Evolutionary conservation across 768 basidiomycete genomes (phyloP).

Genomic region (Russula dissimulans): DNA sequence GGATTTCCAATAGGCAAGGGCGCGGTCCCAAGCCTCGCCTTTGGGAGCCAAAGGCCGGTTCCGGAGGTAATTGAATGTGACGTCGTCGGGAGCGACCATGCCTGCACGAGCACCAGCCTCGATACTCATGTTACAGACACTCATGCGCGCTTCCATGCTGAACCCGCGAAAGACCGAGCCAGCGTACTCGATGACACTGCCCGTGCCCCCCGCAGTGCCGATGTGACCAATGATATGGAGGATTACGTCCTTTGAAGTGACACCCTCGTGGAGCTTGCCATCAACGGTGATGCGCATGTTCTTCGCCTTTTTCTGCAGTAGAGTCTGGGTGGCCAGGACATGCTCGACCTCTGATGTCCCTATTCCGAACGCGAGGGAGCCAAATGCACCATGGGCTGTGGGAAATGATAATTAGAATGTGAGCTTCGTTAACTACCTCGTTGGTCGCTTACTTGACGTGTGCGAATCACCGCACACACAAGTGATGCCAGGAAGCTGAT

Average conservation of each 20-base stretch:
- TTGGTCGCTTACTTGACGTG: constrained; percentile 40
- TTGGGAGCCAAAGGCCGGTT: constrained; percentile 50
- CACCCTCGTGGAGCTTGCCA: constrained; percentile 43
- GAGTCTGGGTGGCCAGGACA: constrained; percentile 57
- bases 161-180: constrained; percentile 46
- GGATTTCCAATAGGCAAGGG: constrained; percentile 50
- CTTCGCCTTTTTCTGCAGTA: constrained; percentile 52
- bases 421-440: neutral
- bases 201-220: constrained; percentile 57
- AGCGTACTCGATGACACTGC: constrained; percentile 55
- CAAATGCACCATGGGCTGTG: constrained; percentile 55
- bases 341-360: constrained; percentile 64
- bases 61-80: constrained; percentile 52
- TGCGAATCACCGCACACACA: constrained; percentile 59
- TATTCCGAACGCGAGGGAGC: constrained; percentile 59
- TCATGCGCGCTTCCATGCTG: constrained; percentile 56
- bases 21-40: constrained; percentile 50
- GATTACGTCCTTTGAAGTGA: constrained; percentile 55
- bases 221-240: constrained; percentile 57
- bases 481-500: constrained; percentile 36
- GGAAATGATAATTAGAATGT: neutral
- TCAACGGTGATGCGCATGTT: constrained; percentile 61
- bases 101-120: constrained; percentile 58
- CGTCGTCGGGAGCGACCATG: constrained; percentile 57
- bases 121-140: constrained; percentile 60